Conservation (phyloP, 768 basidiomycete genomes). For the Pisolithus marmoratus region DNA sequence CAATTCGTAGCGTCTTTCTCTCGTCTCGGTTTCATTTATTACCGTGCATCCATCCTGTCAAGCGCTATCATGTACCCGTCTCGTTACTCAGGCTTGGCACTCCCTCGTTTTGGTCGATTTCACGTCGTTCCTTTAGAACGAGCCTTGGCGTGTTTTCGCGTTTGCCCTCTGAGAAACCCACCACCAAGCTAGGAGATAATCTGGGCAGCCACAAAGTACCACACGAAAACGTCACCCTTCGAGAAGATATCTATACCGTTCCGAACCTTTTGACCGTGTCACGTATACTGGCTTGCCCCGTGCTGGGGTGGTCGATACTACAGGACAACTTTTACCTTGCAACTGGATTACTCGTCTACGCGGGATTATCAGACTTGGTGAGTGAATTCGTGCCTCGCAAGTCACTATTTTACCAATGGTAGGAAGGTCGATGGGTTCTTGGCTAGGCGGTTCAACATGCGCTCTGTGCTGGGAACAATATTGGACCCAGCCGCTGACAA, state of each 20-base stretch:
- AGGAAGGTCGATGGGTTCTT: slow-evolving; percentile 84
- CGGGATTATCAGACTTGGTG: slow-evolving; percentile 90
- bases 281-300: slow-evolving; percentile 83
- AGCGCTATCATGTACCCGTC: neutral
- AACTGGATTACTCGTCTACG: slow-evolving; percentile 79
- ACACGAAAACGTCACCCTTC: slow-evolving; percentile 31
- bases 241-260: slow-evolving; percentile 90
- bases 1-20: slow-evolving; percentile 2
- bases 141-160: slow-evolving; percentile 9
- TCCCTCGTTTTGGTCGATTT: neutral
- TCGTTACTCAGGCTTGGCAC: neutral
- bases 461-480: slow-evolving; percentile 89
- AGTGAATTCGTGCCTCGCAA: slow-evolving; percentile 23
- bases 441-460: slow-evolving; percentile 82
- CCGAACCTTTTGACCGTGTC: slow-evolving; percentile 89
- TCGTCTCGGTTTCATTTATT: slow-evolving; percentile 6
- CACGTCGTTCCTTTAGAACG: slow-evolving; percentile 9
- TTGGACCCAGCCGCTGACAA: slow-evolving; percentile 98
- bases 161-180: slow-evolving; percentile 6
- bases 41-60: neutral
- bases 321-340: slow-evolving; percentile 76
- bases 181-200: slow-evolving; percentile 4
- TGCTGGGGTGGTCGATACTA: slow-evolving; percentile 87
- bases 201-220: slow-evolving; percentile 1
- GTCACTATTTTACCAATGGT: slow-evolving; percentile 1